Evolutionary conservation across 2,329 filamentous ascomycete species (phyloP).

Genomic region (Pestalotiopsis sp.): DNA sequence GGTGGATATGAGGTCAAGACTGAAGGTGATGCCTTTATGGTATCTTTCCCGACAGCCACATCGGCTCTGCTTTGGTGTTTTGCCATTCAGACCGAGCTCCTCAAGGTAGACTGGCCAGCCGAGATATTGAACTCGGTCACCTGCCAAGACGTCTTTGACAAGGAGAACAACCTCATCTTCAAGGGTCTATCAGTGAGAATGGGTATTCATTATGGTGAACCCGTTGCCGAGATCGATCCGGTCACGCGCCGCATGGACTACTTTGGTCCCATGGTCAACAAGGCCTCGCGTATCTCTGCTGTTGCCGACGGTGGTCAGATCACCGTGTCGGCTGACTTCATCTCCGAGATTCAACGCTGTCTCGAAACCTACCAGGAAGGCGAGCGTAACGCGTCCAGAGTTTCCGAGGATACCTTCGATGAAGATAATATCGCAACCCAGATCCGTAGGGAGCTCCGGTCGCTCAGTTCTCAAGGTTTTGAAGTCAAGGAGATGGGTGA

Average conservation of each 20-base stretch:
- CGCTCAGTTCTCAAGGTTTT: conserved; percentile 88
- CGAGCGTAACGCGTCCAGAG: conserved; percentile 69
- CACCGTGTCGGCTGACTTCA: conserved; percentile 95
- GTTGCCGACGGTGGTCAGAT: conserved; percentile 97
- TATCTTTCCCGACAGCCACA: conserved; percentile 94
- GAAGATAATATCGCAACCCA: conserved; percentile 75
- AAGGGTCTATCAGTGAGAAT: conserved; percentile 93
- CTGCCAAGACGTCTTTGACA: conserved; percentile 80
- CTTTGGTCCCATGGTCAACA: conserved; percentile 99
- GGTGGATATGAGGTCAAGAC: conserved; percentile 99
- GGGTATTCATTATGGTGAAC: conserved; percentile 95
- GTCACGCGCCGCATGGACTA: conserved; percentile 99
- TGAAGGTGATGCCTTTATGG: conserved; percentile 99
- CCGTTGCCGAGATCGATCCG: conserved; percentile 92
- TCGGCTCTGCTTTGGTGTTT: conserved; percentile 96
- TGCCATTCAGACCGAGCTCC: conserved; percentile 83
- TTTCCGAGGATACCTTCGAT: conserved; percentile 73
- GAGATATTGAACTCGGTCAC: conserved; percentile 88
- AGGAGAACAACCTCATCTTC: conserved; percentile 88
- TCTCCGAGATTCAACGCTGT: conserved; percentile 90
- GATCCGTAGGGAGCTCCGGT: conserved; percentile 85
- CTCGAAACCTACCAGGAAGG: conserved; percentile 86
- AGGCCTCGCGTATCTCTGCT: conserved; percentile 88
- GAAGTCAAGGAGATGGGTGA: conserved; percentile 97
- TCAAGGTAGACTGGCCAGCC: conserved; percentile 90